Conservation (phyloP, 2,329 filamentous ascomycete species). For the Dothideomycetes sp. region DNA sequence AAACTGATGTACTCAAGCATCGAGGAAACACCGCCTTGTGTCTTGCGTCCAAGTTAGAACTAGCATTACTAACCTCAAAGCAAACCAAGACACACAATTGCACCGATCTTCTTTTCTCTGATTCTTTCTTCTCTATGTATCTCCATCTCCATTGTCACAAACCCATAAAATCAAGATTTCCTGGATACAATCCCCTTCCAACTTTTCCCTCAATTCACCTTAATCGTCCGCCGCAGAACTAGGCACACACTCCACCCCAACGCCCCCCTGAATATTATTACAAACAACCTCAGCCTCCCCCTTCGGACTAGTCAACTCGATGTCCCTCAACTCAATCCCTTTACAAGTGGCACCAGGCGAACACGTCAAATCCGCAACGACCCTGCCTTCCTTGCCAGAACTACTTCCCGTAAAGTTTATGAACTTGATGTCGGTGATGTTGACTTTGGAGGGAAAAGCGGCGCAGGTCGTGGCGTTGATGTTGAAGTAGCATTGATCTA, state of each 20-base stretch:
- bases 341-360: slow-evolving; percentile 49
- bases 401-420: slow-evolving; percentile 50
- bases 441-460: slow-evolving; percentile 46
- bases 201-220: not conserved
- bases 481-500: slow-evolving; percentile 57
- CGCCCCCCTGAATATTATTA: slow-evolving; percentile 7
- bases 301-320: slow-evolving; percentile 46
- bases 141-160: too few species aligned
- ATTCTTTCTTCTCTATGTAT: too few species aligned
- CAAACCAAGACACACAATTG: too few species aligned
- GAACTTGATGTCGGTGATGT: slow-evolving; percentile 51
- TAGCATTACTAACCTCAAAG: too few species aligned
- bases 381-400: slow-evolving; percentile 46
- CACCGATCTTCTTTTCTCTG: too few species aligned
- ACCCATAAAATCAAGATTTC: too few species aligned
- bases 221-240: slow-evolving; percentile 23
- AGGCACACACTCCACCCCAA: slow-evolving; percentile 28
- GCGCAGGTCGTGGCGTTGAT: slow-evolving; percentile 44
- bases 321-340: slow-evolving; percentile 46
- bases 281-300: slow-evolving; percentile 17
- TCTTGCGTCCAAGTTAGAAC: too few species aligned
- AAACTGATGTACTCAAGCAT: too few species aligned
- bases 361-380: slow-evolving; percentile 48
- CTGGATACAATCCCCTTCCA: too few species aligned
- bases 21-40: too few species aligned